Base-by-base conservation (phyloP, 2,329 filamentous ascomycete species). In the Fusarium circinatum region DNA sequence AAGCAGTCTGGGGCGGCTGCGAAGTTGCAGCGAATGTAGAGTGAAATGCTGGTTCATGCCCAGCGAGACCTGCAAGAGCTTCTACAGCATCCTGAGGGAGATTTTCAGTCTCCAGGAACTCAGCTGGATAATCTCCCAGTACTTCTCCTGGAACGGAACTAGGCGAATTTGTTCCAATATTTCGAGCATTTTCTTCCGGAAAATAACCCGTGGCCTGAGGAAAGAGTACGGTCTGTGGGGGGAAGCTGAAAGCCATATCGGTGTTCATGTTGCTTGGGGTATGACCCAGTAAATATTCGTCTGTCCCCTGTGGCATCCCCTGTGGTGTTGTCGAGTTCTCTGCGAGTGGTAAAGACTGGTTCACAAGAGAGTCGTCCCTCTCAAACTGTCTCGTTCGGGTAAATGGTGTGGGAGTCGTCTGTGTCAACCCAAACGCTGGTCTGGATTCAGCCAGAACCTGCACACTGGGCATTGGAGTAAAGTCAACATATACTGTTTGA, bases 401-500 rank as follows among this genome's bases (percentile, higher is more conserved):
- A 41, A 78, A 65, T 11, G 77, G 77, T 20, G 77, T 78, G 26
- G 77, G 62, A 20, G 76, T 75, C 39, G 65, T 62, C 24, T 74
- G 76, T 9, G 77, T 47, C 57, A 79, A 79, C 15, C 66, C 75
- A 56, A 78, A 74, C 11, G 63, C 38, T 22, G 76, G 56, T 20
- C 71, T 76, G 18, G 76, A 60, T 67, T 82, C 77, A 22, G 76
- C 78, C 44, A 77, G 75, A n/a, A 79, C 71, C 54, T 79, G 75
- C n/a, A 79, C 76, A 28, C 75, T 79, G 26, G 74, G 63, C 42
- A 76, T 73, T 8, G 80, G 77, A 24, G 74, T 78, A 51, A 79
- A 78, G 42, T 79, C 76, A 39, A 78, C 54, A 34, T 81, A 78
- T 39, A 76, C 70, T 11, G 82, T 83, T 57, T 83, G 82, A 14